Conservation (phyloP, 2,329 filamentous ascomycete genomes). For the Aspergillus puulaauensis region DNA sequence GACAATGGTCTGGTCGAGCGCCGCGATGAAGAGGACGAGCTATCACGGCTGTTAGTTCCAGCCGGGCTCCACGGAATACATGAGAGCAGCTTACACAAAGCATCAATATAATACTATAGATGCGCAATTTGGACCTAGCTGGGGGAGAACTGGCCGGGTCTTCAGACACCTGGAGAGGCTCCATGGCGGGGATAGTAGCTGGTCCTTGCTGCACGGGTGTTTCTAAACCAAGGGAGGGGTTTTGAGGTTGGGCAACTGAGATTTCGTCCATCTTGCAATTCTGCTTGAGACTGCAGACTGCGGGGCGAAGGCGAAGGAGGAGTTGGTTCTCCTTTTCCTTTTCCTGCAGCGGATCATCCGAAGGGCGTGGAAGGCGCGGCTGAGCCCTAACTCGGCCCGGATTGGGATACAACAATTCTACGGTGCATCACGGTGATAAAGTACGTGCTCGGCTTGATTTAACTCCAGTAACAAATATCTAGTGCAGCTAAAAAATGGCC, state of each 20-base stretch:
- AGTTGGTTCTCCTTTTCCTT: too few species aligned
- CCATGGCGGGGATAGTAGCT: neutral
- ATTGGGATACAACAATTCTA: too few species aligned
- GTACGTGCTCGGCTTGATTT: too few species aligned
- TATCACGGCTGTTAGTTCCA: neutral
- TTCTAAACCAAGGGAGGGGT: neutral
- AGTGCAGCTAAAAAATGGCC: constrained; percentile 26
- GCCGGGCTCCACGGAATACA: neutral
- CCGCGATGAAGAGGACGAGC: constrained; percentile 4
- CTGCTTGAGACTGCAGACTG: neutral
- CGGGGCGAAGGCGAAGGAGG: too few species aligned
- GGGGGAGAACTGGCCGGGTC: neutral
- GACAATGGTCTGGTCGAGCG: constrained; percentile 10
- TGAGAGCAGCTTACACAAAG: neutral
- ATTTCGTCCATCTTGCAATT: neutral
- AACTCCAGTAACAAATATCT: too few species aligned
- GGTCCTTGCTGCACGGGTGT: neutral
- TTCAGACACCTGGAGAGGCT: neutral
- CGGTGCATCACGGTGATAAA: too few species aligned
- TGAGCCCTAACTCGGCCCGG: too few species aligned
- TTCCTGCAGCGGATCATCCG: too few species aligned
- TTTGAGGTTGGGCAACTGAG: neutral
- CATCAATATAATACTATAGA: neutral
- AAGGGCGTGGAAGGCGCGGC: too few species aligned
- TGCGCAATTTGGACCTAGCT: neutral